Conservation (phyloP, 2,329 filamentous ascomycete genomes). For the Lecanosticta acicola region DNA sequence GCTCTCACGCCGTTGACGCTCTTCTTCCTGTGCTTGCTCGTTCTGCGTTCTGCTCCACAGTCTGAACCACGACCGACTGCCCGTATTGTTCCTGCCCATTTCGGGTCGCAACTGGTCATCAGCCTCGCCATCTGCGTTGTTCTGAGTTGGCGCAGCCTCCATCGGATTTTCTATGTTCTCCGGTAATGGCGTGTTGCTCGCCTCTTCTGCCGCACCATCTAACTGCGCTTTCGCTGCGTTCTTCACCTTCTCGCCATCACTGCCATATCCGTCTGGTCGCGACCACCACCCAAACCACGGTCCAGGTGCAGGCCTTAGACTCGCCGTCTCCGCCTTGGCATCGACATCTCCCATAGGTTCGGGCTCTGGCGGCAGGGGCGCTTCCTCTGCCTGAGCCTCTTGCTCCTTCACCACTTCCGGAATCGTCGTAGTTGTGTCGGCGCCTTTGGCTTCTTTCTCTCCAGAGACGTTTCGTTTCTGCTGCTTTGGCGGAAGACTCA, state of each 20-base stretch:
- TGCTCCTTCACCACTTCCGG: constrained; percentile 13
- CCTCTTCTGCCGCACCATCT: constrained; percentile 32
- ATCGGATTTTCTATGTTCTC: constrained; percentile 1
- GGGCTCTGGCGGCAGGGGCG: constrained; percentile 44
- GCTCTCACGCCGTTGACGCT: constrained; percentile 16
- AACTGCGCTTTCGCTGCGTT: constrained; percentile 25
- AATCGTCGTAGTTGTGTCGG: constrained; percentile 6
- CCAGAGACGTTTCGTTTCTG: constrained; percentile 17
- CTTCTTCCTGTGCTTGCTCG: constrained; percentile 26
- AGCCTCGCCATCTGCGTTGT: constrained; percentile 2
- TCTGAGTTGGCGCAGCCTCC: constrained; percentile 4
- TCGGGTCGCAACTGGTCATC: constrained; percentile 17
- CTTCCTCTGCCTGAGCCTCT: constrained; percentile 29
- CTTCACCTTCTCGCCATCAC: constrained; percentile 32
- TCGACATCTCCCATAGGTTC: constrained; percentile 27
- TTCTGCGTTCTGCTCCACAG: constrained; percentile 47
- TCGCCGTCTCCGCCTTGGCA: constrained; percentile 20
- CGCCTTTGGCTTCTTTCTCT: constrained; percentile 22
- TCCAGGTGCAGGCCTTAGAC: constrained; percentile 21
- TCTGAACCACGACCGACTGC: constrained; percentile 44
- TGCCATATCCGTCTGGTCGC: constrained; percentile 42
- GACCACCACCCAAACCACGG: constrained; percentile 49
- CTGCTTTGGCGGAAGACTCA: constrained; percentile 26
- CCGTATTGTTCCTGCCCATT: constrained; percentile 18
- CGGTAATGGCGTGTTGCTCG: constrained; percentile 37